Evolutionary conservation across 2,329 filamentous ascomycete species (phyloP).

Genomic region (Byssochlamys sp.): DNA sequence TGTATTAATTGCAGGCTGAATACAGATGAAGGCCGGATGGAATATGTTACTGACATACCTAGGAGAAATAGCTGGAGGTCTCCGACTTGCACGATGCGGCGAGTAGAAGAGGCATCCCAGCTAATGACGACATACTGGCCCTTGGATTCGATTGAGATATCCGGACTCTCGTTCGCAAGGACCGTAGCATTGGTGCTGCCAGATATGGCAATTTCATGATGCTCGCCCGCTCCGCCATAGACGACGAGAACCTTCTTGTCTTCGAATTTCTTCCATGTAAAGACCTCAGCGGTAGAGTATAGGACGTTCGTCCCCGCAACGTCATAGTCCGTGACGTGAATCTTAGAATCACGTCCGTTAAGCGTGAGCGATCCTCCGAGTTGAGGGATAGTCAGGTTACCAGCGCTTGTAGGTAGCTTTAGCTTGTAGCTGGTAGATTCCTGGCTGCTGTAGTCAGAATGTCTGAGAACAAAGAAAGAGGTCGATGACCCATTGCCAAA

Average conservation of each 20-base stretch:
- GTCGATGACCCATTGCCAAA: constrained; percentile 44
- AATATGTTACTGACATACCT: constrained; percentile 25
- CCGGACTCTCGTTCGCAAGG: constrained; percentile 23
- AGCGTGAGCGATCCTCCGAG: constrained; percentile 30
- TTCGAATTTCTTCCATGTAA: constrained; percentile 49
- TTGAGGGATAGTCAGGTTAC: constrained; percentile 32
- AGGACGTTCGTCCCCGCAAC: constrained; percentile 31
- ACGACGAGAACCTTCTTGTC: constrained; percentile 42
- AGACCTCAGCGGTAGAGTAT: constrained; percentile 37
- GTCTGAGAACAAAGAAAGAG: constrained; percentile 59
- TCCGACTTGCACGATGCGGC: constrained; percentile 29
- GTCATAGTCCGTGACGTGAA: constrained; percentile 35
- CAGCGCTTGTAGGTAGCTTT: constrained; percentile 40
- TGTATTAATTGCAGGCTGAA: not conserved
- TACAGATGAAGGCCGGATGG: too few species aligned
- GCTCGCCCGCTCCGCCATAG: constrained; percentile 31
- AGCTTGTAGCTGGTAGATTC: constrained; percentile 54
- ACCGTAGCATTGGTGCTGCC: constrained; percentile 17
- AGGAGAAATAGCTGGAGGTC: constrained; percentile 47
- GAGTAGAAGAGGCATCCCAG: constrained; percentile 48
- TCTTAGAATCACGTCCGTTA: constrained; percentile 36
- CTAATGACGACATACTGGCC: constrained; percentile 28
- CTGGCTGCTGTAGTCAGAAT: constrained; percentile 54
- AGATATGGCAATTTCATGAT: constrained; percentile 33
- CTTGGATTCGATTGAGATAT: constrained; percentile 21